Conservation (phyloP, 2,329 filamentous ascomycete species). For the Dactylellina parvicollis region DNA sequence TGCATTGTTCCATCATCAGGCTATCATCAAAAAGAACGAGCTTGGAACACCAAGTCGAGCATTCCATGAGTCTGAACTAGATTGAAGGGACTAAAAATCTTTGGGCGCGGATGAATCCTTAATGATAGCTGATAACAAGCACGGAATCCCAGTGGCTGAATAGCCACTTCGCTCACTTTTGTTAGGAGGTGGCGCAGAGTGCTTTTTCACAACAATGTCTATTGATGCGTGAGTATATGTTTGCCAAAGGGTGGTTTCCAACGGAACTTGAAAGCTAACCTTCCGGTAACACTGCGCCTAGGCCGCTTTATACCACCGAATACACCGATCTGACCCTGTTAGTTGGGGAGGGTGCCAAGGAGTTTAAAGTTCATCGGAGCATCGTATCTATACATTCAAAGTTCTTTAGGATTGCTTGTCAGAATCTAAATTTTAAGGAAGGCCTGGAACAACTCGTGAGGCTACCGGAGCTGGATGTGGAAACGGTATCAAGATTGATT, state of each 20-base stretch:
- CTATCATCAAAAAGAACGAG: too few species aligned
- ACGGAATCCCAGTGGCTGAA: too few species aligned
- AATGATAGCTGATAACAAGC: too few species aligned
- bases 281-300: not conserved
- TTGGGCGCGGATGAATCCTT: too few species aligned
- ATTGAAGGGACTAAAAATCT: too few species aligned
- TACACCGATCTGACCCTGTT: slow-evolving; percentile 21
- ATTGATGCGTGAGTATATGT: slow-evolving; percentile 4
- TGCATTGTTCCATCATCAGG: too few species aligned
- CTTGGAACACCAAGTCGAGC: too few species aligned
- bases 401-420: slow-evolving; percentile 42
- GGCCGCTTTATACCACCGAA: not conserved
- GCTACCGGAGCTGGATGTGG: slow-evolving; percentile 24
- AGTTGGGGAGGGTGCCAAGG: slow-evolving; percentile 7
- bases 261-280: too few species aligned
- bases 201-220: not conserved
- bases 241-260: too few species aligned
- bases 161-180: too few species aligned
- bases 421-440: slow-evolving; percentile 29
- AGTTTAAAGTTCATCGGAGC: slow-evolving; percentile 24
- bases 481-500: slow-evolving; percentile 4
- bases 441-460: slow-evolving; percentile 13
- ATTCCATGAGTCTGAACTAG: too few species aligned
- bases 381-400: slow-evolving; percentile 24
- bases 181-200: too few species aligned